Evolutionary conservation across 345 rosid species (phyloP), one percentile per base, ranked within the genome.

Genomic region (Combretum micranthum): DNA sequence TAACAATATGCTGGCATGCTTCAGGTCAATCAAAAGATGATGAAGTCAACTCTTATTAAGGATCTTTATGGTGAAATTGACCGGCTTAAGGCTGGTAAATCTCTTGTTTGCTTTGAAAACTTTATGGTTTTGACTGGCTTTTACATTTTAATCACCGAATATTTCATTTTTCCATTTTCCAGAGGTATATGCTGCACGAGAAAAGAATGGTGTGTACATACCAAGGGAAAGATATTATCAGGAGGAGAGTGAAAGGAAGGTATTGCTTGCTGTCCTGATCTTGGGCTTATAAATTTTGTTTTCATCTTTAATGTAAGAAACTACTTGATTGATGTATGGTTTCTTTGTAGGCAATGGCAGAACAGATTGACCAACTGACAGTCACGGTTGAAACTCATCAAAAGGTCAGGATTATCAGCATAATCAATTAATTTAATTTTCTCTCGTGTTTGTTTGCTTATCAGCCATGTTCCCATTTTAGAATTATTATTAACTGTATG

Each of bases 61-160:
- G 99, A 93, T 63, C 95, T 94, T n/a, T 90, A 94, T 63, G 97
- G 97, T 64, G 99, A 94, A 77, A 94, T 94, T 49, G 99, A 89
- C 56, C 83, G 97, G 46, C 96, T 94, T 45, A 93, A 94, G 78
- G 85, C 90, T 49, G 99, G 99, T 94, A 60, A 73, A 80, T 57
- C 42, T 15, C 44, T 61, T 62, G 46, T 14, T 44, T 58, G 10
- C 13, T 47, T 5, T n/a, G 15, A 15, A 15, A 15, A 15, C 4
- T n/a, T 47, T 15, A 47, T 15, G 50, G 50, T 5, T 14, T 14
- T 8, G 6, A 14, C 50, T 47, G 1, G 6, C 18, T 47, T 3
- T 14, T 5, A n/a, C 6, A 47, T 7, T 47, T 5, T 10, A 15
- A 6, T 20, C 50, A 47, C n/a, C n/a, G n/a, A 25, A 5, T 25